phyloP scores from a whole-genome alignment of 306 rosid genomes.

The Hippophae tibetana region DNA sequence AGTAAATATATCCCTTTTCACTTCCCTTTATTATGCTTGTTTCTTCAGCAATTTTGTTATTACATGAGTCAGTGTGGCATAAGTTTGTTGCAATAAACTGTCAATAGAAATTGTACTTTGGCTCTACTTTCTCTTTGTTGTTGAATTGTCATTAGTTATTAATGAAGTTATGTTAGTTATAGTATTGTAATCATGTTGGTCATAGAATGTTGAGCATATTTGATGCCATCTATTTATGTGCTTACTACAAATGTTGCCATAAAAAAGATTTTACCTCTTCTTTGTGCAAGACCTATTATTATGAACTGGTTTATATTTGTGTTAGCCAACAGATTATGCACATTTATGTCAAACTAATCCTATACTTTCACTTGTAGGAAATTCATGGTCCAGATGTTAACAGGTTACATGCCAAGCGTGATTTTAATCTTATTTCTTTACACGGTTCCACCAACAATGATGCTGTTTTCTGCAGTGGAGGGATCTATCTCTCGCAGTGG shows the following conservation, averaged over 20 bases:
- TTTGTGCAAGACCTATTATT: no score
- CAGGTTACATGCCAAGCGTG: conserved; percentile 93
- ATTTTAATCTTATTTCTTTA: conserved; percentile 58
- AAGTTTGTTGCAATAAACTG: no score
- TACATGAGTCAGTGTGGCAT: neutral
- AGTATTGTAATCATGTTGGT: no score
- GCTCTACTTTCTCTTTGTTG: no score
- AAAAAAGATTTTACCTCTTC: no score
- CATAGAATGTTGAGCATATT: no score
- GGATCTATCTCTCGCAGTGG: conserved; percentile 81
- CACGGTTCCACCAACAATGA: conserved; percentile 71
- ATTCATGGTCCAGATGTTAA: conserved; percentile 50
- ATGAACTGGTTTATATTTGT: neutral
- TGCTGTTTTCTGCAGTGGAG: conserved; percentile 66
- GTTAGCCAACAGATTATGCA: neutral
- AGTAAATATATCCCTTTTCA: conserved; percentile 3
- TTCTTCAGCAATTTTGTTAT: neutral
- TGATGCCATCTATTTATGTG: no score
- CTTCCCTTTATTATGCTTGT: neutral
- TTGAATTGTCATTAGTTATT: neutral
- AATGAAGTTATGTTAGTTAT: neutral
- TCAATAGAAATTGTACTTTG: no score
- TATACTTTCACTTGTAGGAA: conserved; percentile 38
- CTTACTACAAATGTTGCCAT: no score
- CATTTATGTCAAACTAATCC: conserved; percentile 13